Base-by-base conservation (phyloP, 1,284 basidiomycete genomes). In the Cutaneotrichosporon cyanovorans region DNA sequence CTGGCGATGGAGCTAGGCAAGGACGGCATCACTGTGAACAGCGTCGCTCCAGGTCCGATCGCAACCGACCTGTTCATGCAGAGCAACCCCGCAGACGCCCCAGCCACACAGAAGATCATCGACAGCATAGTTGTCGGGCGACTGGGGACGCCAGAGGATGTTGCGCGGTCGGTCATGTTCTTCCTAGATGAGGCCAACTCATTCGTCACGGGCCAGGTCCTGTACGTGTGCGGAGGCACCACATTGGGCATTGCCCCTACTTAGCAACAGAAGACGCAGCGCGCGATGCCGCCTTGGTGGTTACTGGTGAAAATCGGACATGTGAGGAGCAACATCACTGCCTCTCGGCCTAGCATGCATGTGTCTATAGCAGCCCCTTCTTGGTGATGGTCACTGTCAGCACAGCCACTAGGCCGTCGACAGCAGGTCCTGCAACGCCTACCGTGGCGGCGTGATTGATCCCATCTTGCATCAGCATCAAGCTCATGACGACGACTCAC, bases 121-220 rank as follows among this genome's bases (percentile, higher is more conserved):
- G 90, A 92, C 64, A 80, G 88, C 46, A 92, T 92, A 56, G 88
- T 88, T 14, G 84, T 85, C 5, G 84, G 83, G n/a, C 76, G 91
- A 50, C 95, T 91, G 89, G 91, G 88, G 32, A 73, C 78, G 31
- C 88, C 91, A 1, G 75, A 75, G 35, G 91, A 96, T 73, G 91
- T 96, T 71, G 87, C 85, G 21, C 50, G 45, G 38, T 89, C 91
- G 5, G 85, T 87, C 0, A 72, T 86, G 42, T 81, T 95, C 18
- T 96, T 90, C 73, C 80, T 96, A 33, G 87, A 46, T 19, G 21
- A 37, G 37, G 15, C 8, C 7, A 51, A 47, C 30, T 37, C 45
- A 11, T 51, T 51, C 19, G 31, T 47, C 28, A 51, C 50, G 4
- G 50, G 50, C 9, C 50, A 51, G 30, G 50, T 51, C 14, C 34